These are phyloP conservation scores for Talaromyces rugulosus DNA, from an alignment of 2,329 filamentous ascomycete genomes.

Conservation along the genomic window DNA sequence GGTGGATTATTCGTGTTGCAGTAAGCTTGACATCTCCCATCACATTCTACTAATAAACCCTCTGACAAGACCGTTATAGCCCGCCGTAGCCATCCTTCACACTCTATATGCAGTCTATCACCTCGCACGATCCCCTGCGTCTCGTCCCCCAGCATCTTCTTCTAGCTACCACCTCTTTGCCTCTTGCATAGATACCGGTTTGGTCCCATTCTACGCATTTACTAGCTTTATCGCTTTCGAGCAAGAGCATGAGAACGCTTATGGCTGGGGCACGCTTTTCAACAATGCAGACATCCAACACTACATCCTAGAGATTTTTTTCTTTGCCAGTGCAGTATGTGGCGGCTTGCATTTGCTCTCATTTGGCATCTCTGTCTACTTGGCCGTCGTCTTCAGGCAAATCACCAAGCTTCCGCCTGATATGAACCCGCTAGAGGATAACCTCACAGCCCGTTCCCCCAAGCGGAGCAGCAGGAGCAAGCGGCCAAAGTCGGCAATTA, in stretches of 20 bases:
- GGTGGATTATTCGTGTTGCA: constrained; percentile 72
- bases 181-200: constrained; percentile 63
- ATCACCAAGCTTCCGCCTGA: constrained; percentile 82
- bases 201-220: constrained; percentile 62
- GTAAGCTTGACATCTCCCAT: constrained; percentile 49
- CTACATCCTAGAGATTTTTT: constrained; percentile 62
- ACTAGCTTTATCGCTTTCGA: constrained; percentile 52
- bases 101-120: constrained; percentile 78
- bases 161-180: constrained; percentile 89
- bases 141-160: constrained; percentile 71
- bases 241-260: constrained; percentile 42
- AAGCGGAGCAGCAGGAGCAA: constrained; percentile 28
- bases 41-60: not conserved
- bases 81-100: constrained; percentile 68
- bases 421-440: constrained; percentile 88
- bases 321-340: constrained; percentile 61
- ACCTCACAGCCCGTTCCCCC: constrained; percentile 70
- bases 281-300: constrained; percentile 51
- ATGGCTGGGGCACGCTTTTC: constrained; percentile 67
- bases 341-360: constrained; percentile 68
- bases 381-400: constrained; percentile 74
- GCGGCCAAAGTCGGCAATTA: constrained; percentile 62
- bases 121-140: constrained; percentile 64
- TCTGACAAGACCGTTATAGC: constrained; percentile 46
- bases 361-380: constrained; percentile 66